A percentile compares a stretch with the other conserved stretches of the same genome.
Evolutionary conservation across 2,329 filamentous ascomycete genomes (phyloP).

Genomic region (Apiospora saccharicola): DNA sequence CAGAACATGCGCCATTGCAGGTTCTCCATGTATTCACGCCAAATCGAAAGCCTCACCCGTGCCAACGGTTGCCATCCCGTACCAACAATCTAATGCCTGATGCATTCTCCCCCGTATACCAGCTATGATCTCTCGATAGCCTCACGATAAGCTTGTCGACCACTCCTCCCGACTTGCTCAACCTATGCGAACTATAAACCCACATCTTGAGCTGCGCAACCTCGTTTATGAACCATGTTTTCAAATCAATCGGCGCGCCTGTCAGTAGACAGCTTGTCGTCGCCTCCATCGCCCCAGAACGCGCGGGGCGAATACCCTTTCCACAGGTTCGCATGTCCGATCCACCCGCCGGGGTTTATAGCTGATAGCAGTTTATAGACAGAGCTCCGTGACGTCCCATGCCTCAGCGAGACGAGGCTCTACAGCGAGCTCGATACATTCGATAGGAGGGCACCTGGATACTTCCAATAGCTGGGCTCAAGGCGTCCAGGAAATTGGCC

Average conservation of each 20-base stretch:
- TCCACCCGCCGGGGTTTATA: conserved; percentile 32
- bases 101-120: conserved; percentile 20
- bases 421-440: conserved; percentile 78
- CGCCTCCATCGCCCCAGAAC: conserved; percentile 54
- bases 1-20: conserved; percentile 18
- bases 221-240: conserved; percentile 57
- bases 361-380: conserved; percentile 40
- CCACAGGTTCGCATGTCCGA: conserved; percentile 55
- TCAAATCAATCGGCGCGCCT: conserved; percentile 65
- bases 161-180: conserved; percentile 38
- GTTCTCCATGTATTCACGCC: conserved; percentile 12
- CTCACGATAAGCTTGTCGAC: conserved; percentile 45
- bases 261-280: conserved; percentile 70
- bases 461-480: conserved; percentile 63
- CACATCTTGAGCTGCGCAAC: conserved; percentile 4
- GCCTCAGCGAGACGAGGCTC: conserved; percentile 73
- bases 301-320: conserved; percentile 64
- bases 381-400: conserved; percentile 56
- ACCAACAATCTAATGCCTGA: neutral
- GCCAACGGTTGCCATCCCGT: conserved; percentile 7
- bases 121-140: conserved; percentile 61
- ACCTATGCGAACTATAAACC: conserved; percentile 26
- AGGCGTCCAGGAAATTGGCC: conserved; percentile 73
- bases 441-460: conserved; percentile 81
- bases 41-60: neutral